Base-by-base conservation (phyloP, 768 basidiomycete genomes). In the Boletales sp. region DNA sequence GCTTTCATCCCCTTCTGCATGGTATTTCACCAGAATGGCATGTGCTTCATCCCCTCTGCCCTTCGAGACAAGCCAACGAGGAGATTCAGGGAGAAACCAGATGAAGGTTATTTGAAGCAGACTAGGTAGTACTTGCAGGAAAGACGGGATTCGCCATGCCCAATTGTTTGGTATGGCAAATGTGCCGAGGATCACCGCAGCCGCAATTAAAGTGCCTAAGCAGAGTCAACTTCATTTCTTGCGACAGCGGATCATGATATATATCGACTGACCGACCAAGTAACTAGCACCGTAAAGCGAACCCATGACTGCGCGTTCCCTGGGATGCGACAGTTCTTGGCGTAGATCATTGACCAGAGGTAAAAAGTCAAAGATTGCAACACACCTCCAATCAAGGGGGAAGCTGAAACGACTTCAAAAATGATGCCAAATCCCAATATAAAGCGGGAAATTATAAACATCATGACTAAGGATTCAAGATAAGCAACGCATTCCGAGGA, bases 81-180 rank as follows among this genome's bases (percentile, higher is more conserved):
- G 84, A 11, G 81, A 83, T 58, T 86, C 84, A 2, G 82, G 82
- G n/a, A 84, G 68, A 58, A 81, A 78, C 60, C 67, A 75, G 46
- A 85, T 71, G 63, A 86, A 81, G 31, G 55, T 51, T 37, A 84
- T 58, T 55, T 85, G 83, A 18, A 84, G 64, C 9, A 72, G 32
- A 51, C 76, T 77, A 2, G 84, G 84, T 1, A 74, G 59, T 33
- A 78, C 56, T 62, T 86, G 84, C 6, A 84, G 72, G 17, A 82
- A 79, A 2, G 57, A 62, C 1, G 82, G 84, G 18, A 85, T 82
- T n/a, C 84, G 74, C 84, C 84, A 86, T 14, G 79, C 81, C 82
- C 82, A 83, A 57, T 80, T 74, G 41, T 57, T 76, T 0, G 57
- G 43, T 73, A 86, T 81, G 10, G 68, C 53, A 70, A 86, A 87